Evolutionary conservation across 176 grass and related monocot genomes (phyloP), one percentile per base, ranked within the genome.

Genomic region (Eremochloa ophiuroides): DNA sequence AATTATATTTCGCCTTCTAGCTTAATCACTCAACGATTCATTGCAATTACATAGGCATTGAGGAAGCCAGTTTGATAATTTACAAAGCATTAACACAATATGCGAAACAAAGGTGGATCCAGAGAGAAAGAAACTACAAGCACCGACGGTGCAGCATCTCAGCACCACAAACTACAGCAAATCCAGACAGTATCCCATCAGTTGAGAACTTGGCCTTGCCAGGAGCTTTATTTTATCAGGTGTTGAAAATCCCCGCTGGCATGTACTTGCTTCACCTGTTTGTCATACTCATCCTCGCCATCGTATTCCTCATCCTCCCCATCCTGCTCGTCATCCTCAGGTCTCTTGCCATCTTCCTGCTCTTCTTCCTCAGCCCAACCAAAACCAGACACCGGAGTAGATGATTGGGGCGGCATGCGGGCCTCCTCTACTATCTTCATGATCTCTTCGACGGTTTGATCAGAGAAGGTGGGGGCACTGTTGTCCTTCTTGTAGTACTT

Each of bases 401-500:
- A 73, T 5, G 79, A 82, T 64, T 89, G 76, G 28, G 92, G 86
- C 6, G 90, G 90, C 14, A 73, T 83, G 35, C 88, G 80, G 14
- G 95, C 95, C 75, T 94, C 92, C 37, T 80, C 56, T 3, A 98
- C 95, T 15, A 93, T 94, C 67, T 73, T 92, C 95, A 91, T 98
- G 58, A 98, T 98, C 79, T 94, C 92, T 5, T 98, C 95, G 16
- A 85, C 90, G 7, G 85, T 91, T 75, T 94, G 95, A 27, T 94
- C 86, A 5, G 92, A 98, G 66, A 73, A 98, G 51, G 90, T 89
- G 5, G 88, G 92, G 15, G 84, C 75, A 53, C 64, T 72, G 81
- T 91, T 98, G 67, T 89, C 95, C 71, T 80, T 94, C 87, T 91
- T 94, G 66, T 98, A 98, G 83, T 98, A 98, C 53, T 91, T 87